phyloP scores from a whole-genome alignment of 768 basidiomycete genomes.

The Cyathus striatus region DNA sequence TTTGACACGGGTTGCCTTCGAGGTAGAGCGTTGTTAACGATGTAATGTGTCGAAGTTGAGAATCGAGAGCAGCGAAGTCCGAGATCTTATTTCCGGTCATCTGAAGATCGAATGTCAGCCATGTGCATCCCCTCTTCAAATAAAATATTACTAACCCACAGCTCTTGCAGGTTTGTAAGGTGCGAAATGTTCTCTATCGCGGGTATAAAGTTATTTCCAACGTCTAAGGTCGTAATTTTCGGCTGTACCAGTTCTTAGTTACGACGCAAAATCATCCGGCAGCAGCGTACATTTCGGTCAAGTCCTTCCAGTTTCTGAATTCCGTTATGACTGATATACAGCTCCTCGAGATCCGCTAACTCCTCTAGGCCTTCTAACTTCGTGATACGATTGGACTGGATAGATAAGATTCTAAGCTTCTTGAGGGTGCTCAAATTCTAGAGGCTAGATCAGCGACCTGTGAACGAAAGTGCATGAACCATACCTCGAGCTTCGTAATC shows the following conservation, averaged over 20 bases:
- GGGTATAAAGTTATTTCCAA: conserved; percentile 80
- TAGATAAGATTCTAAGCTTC: conserved; percentile 77
- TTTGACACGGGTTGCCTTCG: conserved; percentile 92
- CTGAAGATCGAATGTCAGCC: no score
- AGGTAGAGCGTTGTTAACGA: conserved; percentile 87
- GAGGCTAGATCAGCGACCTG: conserved; percentile 1
- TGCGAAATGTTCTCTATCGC: conserved; percentile 81
- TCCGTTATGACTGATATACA: conserved; percentile 95
- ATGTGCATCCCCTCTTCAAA: no score
- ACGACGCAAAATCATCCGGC: background rate
- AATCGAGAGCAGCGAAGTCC: conserved; percentile 60
- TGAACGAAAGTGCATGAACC: background rate
- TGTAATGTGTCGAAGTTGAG: conserved; percentile 53
- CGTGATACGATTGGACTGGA: conserved; percentile 92
- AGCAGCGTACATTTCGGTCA: conserved; percentile 66
- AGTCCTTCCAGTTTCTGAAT: conserved; percentile 79
- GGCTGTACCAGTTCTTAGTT: conserved; percentile 20
- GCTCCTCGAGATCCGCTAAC: conserved; percentile 72
- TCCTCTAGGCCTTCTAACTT: conserved; percentile 78
- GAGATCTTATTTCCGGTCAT: conserved; percentile 85
- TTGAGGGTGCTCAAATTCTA: conserved; percentile 70
- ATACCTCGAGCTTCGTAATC: conserved; percentile 80
- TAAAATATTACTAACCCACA: no score
- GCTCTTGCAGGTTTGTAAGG: conserved; percentile 73
- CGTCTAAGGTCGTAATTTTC: conserved; percentile 81